Conservation (phyloP, 306 rosid genomes). For the Dalbergia cochinchinensis region DNA sequence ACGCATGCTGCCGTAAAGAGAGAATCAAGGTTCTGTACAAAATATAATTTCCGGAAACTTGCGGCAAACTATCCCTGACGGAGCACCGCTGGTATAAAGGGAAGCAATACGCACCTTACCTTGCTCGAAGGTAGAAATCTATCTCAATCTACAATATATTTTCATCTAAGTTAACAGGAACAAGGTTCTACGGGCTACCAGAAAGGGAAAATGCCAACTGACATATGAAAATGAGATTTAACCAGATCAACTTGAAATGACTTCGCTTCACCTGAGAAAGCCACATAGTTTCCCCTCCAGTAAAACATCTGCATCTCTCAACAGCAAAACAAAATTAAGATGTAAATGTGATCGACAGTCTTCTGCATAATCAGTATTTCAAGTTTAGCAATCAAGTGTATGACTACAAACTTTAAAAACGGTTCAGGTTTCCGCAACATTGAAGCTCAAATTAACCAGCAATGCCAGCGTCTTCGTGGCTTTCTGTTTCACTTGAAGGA, state of each 20-base stretch:
- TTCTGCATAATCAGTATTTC: slow-evolving; percentile 49
- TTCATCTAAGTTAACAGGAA: slow-evolving; percentile 40
- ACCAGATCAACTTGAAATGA: slow-evolving; percentile 37
- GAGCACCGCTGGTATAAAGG: slow-evolving; percentile 23
- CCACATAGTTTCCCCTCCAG: slow-evolving; percentile 20
- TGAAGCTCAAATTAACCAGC: slow-evolving; percentile 55
- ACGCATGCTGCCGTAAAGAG: slow-evolving; percentile 28
- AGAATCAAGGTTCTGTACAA: slow-evolving; percentile 43
- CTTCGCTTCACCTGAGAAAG: slow-evolving; percentile 34
- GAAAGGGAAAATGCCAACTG: slow-evolving; percentile 30
- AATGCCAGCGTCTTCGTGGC: slow-evolving; percentile 55
- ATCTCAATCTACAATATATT: slow-evolving; percentile 40
- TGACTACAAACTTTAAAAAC: slow-evolving; percentile 45
- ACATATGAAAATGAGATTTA: slow-evolving; percentile 29
- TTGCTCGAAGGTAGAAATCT: slow-evolving; percentile 34
- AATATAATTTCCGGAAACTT: background rate
- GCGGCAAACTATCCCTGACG: slow-evolving; percentile 29
- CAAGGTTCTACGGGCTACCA: slow-evolving; percentile 20
- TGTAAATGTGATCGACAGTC: slow-evolving; percentile 40
- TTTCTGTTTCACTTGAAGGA: slow-evolving; percentile 54
- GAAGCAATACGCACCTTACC: slow-evolving; percentile 10
- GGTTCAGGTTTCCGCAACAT: slow-evolving; percentile 42
- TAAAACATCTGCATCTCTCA: slow-evolving; percentile 47
- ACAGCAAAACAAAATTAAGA: slow-evolving; percentile 43
- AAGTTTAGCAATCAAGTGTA: slow-evolving; percentile 36